Base-by-base conservation (phyloP, 805 yeast genomes). In the Sugiyamaella chiloensis region DNA sequence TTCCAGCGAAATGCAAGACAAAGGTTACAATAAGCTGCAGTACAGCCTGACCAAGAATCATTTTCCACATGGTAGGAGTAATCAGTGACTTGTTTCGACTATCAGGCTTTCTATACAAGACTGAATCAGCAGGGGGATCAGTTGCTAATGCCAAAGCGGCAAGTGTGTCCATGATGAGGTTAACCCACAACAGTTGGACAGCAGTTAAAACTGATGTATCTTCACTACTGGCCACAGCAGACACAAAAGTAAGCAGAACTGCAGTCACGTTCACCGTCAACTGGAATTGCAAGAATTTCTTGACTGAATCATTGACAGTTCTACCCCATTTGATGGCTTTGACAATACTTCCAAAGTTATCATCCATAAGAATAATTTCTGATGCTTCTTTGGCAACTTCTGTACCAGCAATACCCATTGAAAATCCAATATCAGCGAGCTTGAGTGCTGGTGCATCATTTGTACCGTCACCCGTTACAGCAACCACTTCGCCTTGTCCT, bases 381-480 rank as follows among this genome's bases (percentile, higher is more conserved):
- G 91, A 87, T 5, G 99, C 99, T 64, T 93, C 99, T 66, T 96
- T 80, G 7, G 99, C 99, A 52, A 93, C 98, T 68, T 93, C 99
- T 1, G 99, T 93, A 55, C 99, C 99, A 6, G 96, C 78, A 52
- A 90, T 87, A 56, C 99, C 99, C 99, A 93, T 93, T 2, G 98
- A 87, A 63, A 93, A 91, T 1, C 99, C 99, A 50, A 93, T 96
- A 69, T 93, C 98, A 0, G 99, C 99, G 50, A 90, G 74, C 62
- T 91, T 88, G 61, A 93, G 76, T 2, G 99, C 98, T 12, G 97
- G 97, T 0, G 98, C 99, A 74, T 93, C 99, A 65, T 93, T 93
- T 6, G 98, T 91, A 68, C 99, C 99, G 66, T 93, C 99, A 63
- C 99, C 99, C 31, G 99, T 93, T 29, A 91, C 98, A 1, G 99